phyloP scores from a whole-genome alignment of 345 rosid genomes.

The Syzygium oleosum region DNA sequence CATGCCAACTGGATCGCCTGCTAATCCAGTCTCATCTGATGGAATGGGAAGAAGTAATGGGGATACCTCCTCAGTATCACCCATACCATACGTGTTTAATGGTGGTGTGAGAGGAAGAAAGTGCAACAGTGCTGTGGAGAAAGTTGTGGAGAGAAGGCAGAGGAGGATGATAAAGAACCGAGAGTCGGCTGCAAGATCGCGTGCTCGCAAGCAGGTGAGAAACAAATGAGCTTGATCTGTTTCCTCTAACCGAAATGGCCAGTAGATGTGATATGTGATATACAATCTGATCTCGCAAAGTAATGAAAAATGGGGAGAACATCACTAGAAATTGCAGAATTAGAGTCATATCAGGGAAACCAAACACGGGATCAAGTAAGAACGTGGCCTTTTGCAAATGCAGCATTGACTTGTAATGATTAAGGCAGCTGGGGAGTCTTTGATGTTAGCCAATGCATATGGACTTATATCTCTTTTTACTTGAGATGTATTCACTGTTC shows the following conservation, averaged over 20 bases:
- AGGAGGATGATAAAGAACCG: slow-evolving; percentile 98
- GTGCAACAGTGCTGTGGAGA: slow-evolving; percentile 61
- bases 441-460: not conserved
- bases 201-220: slow-evolving; percentile 97
- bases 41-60: slow-evolving; percentile 67
- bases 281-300: not conserved
- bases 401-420: not conserved
- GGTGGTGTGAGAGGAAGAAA: slow-evolving; percentile 71
- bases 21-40: slow-evolving; percentile 68
- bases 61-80: slow-evolving; percentile 73
- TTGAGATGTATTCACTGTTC: not conserved
- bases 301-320: not conserved
- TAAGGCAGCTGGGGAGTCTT: not conserved
- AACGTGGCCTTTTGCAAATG: not conserved
- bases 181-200: slow-evolving; percentile 97
- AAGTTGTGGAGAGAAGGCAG: slow-evolving; percentile 96
- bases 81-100: slow-evolving; percentile 68
- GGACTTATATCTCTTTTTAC: not conserved
- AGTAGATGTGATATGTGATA: not conserved
- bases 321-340: not conserved
- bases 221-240: slow-evolving; percentile 3
- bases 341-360: not conserved
- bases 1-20: slow-evolving; percentile 50
- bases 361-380: not conserved
- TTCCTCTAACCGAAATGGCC: not conserved